phyloP scores from a whole-genome alignment of 176 grass and related monocot genomes.

The Triticum urartu region DNA sequence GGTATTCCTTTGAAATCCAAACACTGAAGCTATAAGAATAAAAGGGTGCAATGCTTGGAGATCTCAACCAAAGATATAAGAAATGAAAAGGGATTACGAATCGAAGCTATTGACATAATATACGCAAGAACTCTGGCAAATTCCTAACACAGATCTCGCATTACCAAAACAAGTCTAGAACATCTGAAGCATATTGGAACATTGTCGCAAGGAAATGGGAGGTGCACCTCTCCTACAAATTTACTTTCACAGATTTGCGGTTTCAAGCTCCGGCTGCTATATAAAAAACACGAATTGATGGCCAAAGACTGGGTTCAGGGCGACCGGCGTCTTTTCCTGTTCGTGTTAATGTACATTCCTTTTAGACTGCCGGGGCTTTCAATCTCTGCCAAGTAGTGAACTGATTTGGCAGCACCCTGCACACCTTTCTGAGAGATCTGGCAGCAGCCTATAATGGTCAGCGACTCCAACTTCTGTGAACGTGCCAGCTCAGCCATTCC shows the following conservation, averaged over 20 bases:
- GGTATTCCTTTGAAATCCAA: neutral
- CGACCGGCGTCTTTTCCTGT: neutral
- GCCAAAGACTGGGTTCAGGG: neutral
- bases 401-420: conserved; percentile 35
- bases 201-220: neutral
- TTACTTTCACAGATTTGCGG: neutral
- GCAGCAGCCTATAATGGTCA: conserved; percentile 37
- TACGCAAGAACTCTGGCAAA: neutral
- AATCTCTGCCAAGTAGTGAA: conserved; percentile 2
- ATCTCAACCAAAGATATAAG: neutral
- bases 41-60: too few relatives aligned
- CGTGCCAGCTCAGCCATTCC: conserved; percentile 26
- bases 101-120: too few relatives aligned
- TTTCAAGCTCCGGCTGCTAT: neutral
- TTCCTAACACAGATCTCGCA: neutral
- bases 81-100: neutral
- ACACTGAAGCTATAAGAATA: too few relatives aligned
- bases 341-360: neutral
- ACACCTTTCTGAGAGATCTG: conserved; percentile 47
- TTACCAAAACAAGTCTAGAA: neutral
- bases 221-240: neutral
- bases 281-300: neutral
- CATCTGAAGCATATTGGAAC: neutral
- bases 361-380: neutral
- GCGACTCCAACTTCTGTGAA: conserved; percentile 44